A percentile compares a stretch with the other conserved stretches of the same genome.
phyloP scores from a whole-genome alignment of 768 basidiomycete genomes.

The Tricholoma bakamatsutake region DNA sequence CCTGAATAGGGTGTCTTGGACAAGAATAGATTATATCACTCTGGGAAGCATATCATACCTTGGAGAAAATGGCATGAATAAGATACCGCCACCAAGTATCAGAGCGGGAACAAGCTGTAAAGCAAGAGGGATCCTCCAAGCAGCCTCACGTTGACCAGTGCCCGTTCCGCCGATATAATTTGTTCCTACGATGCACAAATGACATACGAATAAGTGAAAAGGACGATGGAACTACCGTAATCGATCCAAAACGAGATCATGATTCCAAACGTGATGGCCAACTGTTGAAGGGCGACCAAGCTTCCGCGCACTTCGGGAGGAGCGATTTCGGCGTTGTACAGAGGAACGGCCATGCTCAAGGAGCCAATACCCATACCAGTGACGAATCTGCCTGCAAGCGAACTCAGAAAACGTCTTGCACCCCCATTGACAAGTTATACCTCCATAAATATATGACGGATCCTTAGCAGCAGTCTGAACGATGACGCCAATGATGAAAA shows the following conservation, averaged over 20 bases:
- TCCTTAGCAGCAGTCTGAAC: conserved; percentile 58
- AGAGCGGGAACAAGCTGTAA: conserved; percentile 73
- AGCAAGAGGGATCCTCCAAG: conserved; percentile 72
- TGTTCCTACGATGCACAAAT: conserved; percentile 41
- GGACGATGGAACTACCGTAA: conserved; percentile 25
- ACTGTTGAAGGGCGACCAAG: conserved; percentile 75
- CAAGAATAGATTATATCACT: not conserved
- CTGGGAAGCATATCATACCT: conserved; percentile 30
- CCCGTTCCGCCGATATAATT: conserved; percentile 70
- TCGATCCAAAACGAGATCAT: conserved; percentile 59
- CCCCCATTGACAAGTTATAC: conserved; percentile 13
- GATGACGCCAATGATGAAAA: conserved; percentile 69
- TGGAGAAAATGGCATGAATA: conserved; percentile 80
- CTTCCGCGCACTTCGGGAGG: conserved; percentile 81
- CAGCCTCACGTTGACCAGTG: conserved; percentile 50
- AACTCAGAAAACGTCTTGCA: conserved; percentile 11
- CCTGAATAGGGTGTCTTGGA: conserved; percentile 22
- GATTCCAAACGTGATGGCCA: conserved; percentile 78
- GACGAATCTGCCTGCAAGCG: conserved; percentile 54
- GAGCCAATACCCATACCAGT: conserved; percentile 81
- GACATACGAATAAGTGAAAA: conserved; percentile 27
- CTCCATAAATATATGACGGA: conserved; percentile 64
- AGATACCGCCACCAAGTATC: conserved; percentile 61
- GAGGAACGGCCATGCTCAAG: conserved; percentile 76
- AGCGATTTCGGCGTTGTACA: conserved; percentile 68